phyloP scores from a whole-genome alignment of 495 filamentous ascomycete species.

The Penicillium riverlandense region DNA sequence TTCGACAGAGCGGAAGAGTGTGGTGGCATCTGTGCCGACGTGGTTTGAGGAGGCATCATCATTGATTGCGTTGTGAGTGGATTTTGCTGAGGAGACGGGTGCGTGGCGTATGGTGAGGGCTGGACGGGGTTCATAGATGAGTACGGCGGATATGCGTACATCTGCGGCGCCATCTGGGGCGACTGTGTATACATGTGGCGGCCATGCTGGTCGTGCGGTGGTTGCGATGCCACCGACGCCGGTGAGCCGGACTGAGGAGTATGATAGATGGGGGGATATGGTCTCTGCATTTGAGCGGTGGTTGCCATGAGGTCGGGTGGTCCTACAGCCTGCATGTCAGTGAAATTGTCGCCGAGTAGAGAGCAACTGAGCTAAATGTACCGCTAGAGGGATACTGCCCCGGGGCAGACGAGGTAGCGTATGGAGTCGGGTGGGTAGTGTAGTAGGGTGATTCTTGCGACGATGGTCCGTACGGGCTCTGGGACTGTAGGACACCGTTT shows the following conservation, averaged over 20 bases:
- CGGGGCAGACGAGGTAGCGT: slow-evolving; percentile 61
- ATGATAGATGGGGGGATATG: slow-evolving; percentile 90
- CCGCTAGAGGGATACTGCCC: slow-evolving; percentile 73
- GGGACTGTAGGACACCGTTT: slow-evolving; percentile 37
- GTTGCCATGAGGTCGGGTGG: slow-evolving; percentile 91
- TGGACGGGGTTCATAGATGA: slow-evolving; percentile 62
- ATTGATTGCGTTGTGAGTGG: slow-evolving; percentile 55
- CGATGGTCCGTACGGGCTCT: slow-evolving; percentile 49
- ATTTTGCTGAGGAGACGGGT: slow-evolving; percentile 62
- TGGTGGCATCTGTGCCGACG: slow-evolving; percentile 45
- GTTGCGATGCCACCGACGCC: slow-evolving; percentile 87
- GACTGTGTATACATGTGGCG: slow-evolving; percentile 78
- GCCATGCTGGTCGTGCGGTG: slow-evolving; percentile 71
- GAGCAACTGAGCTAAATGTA: slow-evolving; percentile 34
- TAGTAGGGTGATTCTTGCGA: slow-evolving; percentile 67
- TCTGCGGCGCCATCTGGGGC: slow-evolving; percentile 64
- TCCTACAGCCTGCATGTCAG: slow-evolving; percentile 39
- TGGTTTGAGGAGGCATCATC: slow-evolving; percentile 63
- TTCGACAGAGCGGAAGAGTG: slow-evolving; percentile 39
- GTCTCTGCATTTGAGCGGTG: slow-evolving; percentile 69
- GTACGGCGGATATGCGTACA: slow-evolving; percentile 73
- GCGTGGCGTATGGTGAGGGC: slow-evolving; percentile 70
- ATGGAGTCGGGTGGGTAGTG: slow-evolving; percentile 59
- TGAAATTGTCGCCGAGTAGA: too few relatives aligned
- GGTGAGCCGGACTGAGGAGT: slow-evolving; percentile 95